Conservation (phyloP, 108 stramenopile species). For the Fistulifera pelliculosa region DNA sequence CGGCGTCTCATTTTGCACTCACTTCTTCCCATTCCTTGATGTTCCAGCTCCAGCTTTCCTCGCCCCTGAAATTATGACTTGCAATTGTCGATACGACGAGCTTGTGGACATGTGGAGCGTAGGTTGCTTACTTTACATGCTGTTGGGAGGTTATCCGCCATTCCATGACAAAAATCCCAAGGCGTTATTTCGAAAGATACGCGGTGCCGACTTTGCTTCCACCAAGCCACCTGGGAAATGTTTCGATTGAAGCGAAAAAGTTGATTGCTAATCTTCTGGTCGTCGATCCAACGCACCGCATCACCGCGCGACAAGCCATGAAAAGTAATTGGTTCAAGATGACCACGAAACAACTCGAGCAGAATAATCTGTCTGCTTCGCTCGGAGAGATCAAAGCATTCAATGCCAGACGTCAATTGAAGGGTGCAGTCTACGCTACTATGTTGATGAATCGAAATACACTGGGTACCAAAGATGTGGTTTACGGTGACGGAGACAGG, state of each 20-base stretch:
- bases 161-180: constrained; percentile 29
- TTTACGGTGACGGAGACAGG: background rate
- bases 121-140: constrained; percentile 84
- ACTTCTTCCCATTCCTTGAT: too few species aligned
- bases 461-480: background rate
- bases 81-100: constrained; percentile 72
- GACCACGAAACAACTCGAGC: constrained; percentile 10
- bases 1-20: too few species aligned
- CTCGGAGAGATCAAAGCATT: constrained; percentile 46
- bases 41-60: constrained; percentile 82
- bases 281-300: constrained; percentile 57
- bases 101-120: constrained; percentile 89
- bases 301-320: constrained; percentile 54
- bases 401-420: constrained; percentile 41
- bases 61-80: constrained; percentile 84
- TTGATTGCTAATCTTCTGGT: constrained; percentile 58
- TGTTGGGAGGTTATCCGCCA: constrained; percentile 66
- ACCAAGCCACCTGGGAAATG: constrained; percentile 53
- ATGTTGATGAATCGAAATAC: background rate
- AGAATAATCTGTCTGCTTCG: constrained; percentile 30
- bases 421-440: constrained; percentile 5
- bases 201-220: constrained; percentile 60
- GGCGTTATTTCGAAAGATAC: constrained; percentile 46
- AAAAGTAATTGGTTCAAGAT: constrained; percentile 60
- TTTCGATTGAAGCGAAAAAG: constrained; percentile 66